Percentiles rank a stretch among this genome's conserved stretches.
Evolutionary conservation across 352 stramenopile species (phyloP).

Genomic region (Phytophthora pisi): DNA sequence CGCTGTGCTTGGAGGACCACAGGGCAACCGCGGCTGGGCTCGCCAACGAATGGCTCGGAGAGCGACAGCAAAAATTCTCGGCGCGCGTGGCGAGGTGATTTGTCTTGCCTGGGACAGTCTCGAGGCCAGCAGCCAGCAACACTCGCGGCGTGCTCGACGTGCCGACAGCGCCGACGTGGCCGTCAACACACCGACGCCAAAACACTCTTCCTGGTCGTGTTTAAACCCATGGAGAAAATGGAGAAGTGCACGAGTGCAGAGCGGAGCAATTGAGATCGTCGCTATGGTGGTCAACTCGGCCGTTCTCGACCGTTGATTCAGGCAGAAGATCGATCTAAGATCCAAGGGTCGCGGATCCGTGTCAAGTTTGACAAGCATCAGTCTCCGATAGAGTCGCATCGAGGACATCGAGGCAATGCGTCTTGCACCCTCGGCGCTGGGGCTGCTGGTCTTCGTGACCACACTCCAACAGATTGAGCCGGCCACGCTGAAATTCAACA

Average conservation of each 20-base stretch:
- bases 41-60: no score
- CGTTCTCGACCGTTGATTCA: neutral
- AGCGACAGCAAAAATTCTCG: neutral
- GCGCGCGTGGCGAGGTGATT: neutral
- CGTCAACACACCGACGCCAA: no score
- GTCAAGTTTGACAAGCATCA: constrained; percentile 23
- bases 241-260: no score
- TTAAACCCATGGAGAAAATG: neutral
- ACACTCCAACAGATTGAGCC: constrained; percentile 5
- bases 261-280: no score
- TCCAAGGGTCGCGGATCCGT: constrained; percentile 4
- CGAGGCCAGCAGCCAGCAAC: neutral
- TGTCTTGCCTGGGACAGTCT: neutral
- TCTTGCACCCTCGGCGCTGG: constrained; percentile 1
- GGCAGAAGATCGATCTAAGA: neutral
- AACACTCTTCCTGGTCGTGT: neutral
- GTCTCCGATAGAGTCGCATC: constrained; percentile 1
- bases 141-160: neutral
- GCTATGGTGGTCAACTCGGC: neutral
- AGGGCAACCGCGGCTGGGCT: no score
- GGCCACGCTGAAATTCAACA: constrained; percentile 11
- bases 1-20: neutral
- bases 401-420: neutral
- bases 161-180: no score
- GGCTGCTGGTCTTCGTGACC: constrained; percentile 4